A percentile compares a stretch with the other conserved stretches of the same genome.
phyloP scores from a whole-genome alignment of 495 filamentous ascomycete species.

The Bacidia gigantensis region DNA sequence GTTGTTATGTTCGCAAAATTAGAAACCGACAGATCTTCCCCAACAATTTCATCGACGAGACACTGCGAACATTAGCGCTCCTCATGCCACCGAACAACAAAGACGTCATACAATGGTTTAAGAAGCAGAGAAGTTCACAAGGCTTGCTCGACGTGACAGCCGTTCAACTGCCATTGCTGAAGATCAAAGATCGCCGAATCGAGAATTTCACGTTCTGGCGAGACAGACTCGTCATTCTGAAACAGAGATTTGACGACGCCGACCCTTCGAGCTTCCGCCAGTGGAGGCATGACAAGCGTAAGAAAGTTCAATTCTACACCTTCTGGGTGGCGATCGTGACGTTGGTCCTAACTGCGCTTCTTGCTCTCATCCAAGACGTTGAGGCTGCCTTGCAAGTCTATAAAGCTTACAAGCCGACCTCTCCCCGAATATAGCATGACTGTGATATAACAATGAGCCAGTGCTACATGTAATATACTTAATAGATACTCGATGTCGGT shows the following conservation, averaged over 20 bases:
- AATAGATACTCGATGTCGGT: no score
- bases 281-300: slow-evolving; percentile 39
- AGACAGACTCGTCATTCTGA: slow-evolving; percentile 37
- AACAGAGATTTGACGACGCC: slow-evolving; percentile 38
- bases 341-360: slow-evolving; percentile 33
- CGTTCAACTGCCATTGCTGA: slow-evolving; percentile 18
- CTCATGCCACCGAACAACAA: slow-evolving; percentile 29
- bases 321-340: slow-evolving; percentile 40
- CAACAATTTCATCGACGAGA: slow-evolving; percentile 28
- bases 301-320: slow-evolving; percentile 38
- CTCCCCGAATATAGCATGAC: no score
- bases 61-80: slow-evolving; percentile 31
- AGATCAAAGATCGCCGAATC: slow-evolving; percentile 26
- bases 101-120: slow-evolving; percentile 21
- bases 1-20: no score
- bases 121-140: slow-evolving; percentile 10
- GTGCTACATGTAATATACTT: no score
- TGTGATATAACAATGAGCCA: no score
- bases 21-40: slow-evolving; percentile 16
- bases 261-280: slow-evolving; percentile 31
- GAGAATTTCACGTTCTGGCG: slow-evolving; percentile 36
- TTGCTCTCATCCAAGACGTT: slow-evolving; percentile 40
- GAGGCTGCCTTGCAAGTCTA: no score
- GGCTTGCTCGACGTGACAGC: slow-evolving; percentile 19
- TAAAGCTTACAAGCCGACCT: no score